Conservation (phyloP, 140 eudicot species). For the Cichorium intybus region DNA sequence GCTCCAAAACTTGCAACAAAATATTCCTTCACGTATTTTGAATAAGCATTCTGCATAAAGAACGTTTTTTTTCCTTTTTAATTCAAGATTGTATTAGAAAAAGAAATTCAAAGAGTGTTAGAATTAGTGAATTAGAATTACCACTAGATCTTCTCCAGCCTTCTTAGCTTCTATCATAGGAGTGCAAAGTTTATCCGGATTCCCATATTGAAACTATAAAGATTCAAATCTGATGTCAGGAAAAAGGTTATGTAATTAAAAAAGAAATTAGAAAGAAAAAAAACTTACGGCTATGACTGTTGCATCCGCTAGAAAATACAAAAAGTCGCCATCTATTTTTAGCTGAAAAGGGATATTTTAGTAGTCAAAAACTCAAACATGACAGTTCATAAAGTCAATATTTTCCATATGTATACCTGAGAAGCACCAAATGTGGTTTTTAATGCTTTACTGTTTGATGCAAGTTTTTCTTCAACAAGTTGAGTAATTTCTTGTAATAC, state of each 20-base stretch:
- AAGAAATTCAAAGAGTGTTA: not conserved
- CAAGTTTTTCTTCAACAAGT: slow-evolving; percentile 79
- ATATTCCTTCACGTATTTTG: slow-evolving; percentile 72
- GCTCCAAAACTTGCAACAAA: slow-evolving; percentile 54
- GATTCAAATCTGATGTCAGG: slow-evolving; percentile 8
- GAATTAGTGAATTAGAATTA: slow-evolving; percentile 29
- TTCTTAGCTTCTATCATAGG: slow-evolving; percentile 85
- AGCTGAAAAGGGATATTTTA: slow-evolving; percentile 48
- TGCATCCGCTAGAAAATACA: slow-evolving; percentile 92
- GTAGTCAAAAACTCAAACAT: slow-evolving; percentile 4
- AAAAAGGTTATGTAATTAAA: not conserved
- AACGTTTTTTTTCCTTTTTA: not conserved
- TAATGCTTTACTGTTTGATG: slow-evolving; percentile 47
- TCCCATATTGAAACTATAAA: slow-evolving; percentile 88
- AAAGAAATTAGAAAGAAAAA: not conserved
- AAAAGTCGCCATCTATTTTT: slow-evolving; percentile 74
- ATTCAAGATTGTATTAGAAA: not conserved
- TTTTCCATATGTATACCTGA: slow-evolving; percentile 43
- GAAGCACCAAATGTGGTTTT: slow-evolving; percentile 67
- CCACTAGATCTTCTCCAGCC: slow-evolving; percentile 86
- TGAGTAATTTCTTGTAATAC: slow-evolving; percentile 82
- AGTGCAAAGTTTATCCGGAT: slow-evolving; percentile 73
- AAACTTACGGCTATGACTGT: slow-evolving; percentile 72
- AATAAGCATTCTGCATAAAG: slow-evolving; percentile 69
- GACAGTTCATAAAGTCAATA: not conserved